Conservation (phyloP, 2,329 filamentous ascomycete genomes). For the Fusarium tanahbumbuense region DNA sequence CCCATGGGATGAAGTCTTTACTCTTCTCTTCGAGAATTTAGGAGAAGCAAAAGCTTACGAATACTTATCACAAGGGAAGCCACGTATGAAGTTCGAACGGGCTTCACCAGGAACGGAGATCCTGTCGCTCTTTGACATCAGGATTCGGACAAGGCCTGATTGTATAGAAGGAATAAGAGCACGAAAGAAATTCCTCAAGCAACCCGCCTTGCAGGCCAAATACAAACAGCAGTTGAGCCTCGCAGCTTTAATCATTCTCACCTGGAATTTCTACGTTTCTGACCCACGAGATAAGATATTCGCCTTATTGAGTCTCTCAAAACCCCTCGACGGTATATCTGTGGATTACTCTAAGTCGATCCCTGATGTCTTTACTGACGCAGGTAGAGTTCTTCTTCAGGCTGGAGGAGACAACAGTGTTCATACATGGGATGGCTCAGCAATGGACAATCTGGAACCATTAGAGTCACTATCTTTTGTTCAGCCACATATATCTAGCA, state of each 20-base stretch:
- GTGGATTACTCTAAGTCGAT: background rate
- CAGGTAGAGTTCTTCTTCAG: background rate
- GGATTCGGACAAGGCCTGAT: background rate
- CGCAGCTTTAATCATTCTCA: background rate
- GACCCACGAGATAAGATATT: background rate
- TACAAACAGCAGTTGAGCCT: background rate
- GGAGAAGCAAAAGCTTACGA: background rate
- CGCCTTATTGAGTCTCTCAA: background rate
- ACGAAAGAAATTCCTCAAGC: background rate
- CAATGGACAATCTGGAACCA: background rate
- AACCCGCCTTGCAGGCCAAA: background rate
- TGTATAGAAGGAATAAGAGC: background rate
- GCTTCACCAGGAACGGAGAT: background rate
- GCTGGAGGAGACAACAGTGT: background rate
- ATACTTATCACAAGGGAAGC: background rate
- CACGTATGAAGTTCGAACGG: background rate
- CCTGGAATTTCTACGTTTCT: background rate
- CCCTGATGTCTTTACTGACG: background rate
- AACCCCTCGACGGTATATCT: background rate
- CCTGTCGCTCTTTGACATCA: background rate
- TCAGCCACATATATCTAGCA: background rate
- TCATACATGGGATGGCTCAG: background rate
- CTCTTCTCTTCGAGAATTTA: background rate
- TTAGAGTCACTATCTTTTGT: background rate
- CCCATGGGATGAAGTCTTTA: background rate